Evolutionary conservation across 2,329 filamentous ascomycete species (phyloP).

Genomic region (Penicillium italicum): DNA sequence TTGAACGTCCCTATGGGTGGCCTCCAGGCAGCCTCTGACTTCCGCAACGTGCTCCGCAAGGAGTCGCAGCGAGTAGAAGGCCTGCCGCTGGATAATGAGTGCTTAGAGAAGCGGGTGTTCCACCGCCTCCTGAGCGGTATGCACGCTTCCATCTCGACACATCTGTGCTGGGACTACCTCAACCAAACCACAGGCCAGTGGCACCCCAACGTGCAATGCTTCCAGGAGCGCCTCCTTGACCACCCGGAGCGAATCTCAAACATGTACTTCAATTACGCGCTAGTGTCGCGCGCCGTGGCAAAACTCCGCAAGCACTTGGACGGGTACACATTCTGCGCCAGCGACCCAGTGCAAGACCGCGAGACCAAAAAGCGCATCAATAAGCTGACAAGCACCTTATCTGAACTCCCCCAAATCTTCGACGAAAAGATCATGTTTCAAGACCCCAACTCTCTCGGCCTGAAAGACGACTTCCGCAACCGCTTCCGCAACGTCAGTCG

Average conservation of each 20-base stretch:
- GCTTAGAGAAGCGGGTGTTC: constrained; percentile 97
- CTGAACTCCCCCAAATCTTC: constrained; percentile 71
- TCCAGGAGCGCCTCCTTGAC: constrained; percentile 76
- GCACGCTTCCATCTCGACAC: constrained; percentile 95
- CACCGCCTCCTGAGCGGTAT: constrained; percentile 93
- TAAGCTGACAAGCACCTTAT: constrained; percentile 67
- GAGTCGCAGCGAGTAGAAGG: constrained; percentile 48
- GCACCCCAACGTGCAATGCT: constrained; percentile 87
- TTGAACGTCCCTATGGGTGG: constrained; percentile 39
- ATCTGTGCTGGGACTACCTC: constrained; percentile 92
- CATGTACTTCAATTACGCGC: constrained; percentile 97
- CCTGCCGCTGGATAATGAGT: constrained; percentile 82
- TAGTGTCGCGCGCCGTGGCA: constrained; percentile 85
- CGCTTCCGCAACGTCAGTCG: constrained; percentile 95
- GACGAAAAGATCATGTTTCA: constrained; percentile 96
- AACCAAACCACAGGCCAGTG: constrained; percentile 93
- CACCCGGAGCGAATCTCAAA: constrained; percentile 92
- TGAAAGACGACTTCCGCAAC: constrained; percentile 97
- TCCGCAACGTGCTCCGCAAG: constrained; percentile 57
- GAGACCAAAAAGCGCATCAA: constrained; percentile 78
- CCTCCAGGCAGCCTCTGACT: constrained; percentile 57
- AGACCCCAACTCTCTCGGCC: constrained; percentile 57
- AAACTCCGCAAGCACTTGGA: constrained; percentile 82
- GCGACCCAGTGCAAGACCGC: constrained; percentile 73
- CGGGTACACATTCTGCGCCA: constrained; percentile 86